Percentiles rank a stretch among this genome's conserved stretches.
Conservation (phyloP, 495 filamentous ascomycete genomes). For the Neurospora sp. region DNA sequence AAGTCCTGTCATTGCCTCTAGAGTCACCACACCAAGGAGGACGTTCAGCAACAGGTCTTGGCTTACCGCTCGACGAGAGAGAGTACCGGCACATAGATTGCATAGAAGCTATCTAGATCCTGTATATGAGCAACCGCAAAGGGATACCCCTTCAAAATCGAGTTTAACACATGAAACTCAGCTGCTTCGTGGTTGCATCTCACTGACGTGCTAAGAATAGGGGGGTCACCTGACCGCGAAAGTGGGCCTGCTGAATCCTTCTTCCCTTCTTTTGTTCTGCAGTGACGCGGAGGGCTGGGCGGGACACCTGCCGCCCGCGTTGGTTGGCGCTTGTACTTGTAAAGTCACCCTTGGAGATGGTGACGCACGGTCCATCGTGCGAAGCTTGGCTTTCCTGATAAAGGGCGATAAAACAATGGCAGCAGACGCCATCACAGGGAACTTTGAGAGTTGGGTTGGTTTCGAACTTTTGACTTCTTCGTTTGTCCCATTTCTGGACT, state of each 20-base stretch:
- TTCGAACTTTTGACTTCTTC: conserved; percentile 1
- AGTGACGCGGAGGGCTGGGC: not conserved
- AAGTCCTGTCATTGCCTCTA: not conserved
- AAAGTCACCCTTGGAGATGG: not conserved
- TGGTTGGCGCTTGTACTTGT: too few species aligned
- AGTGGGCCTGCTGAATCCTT: not conserved
- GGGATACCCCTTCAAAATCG: not conserved
- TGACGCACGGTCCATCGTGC: conserved; percentile 5
- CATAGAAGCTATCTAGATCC: not conserved
- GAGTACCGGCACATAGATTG: not conserved
- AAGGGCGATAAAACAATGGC: conserved; percentile 5
- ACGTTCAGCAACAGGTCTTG: not conserved
- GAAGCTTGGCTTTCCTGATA: conserved; percentile 6
- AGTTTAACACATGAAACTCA: not conserved
- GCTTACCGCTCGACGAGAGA: not conserved
- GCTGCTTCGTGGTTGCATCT: not conserved
- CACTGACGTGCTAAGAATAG: not conserved
- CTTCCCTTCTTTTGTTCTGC: not conserved
- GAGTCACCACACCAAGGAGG: not conserved
- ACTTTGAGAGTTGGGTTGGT: not conserved
- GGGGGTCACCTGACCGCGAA: not conserved
- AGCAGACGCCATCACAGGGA: not conserved
- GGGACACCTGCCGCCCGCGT: not conserved
- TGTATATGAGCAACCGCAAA: not conserved
- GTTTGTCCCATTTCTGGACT: not conserved